A percentile compares a stretch with the other conserved stretches of the same genome.
Conservation (phyloP, 1,284 basidiomycete species). For the Fistulinella staudtii region DNA sequence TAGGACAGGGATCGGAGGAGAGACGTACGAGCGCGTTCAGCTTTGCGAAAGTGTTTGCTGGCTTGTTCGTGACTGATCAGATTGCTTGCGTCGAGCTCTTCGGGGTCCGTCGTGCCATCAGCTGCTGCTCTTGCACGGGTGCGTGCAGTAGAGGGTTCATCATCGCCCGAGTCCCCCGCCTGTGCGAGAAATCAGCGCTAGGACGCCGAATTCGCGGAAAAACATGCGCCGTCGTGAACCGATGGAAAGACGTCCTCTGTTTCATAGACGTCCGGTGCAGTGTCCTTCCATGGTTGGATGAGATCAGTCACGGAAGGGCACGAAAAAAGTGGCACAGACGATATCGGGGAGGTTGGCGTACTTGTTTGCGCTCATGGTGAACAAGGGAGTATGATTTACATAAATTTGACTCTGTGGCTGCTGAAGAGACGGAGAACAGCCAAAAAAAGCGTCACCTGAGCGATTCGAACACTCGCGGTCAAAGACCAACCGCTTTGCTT, state of each 20-base stretch:
- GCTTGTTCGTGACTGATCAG: slow-evolving; percentile 58
- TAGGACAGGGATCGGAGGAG: background rate
- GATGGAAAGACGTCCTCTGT: slow-evolving; percentile 74
- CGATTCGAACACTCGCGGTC: slow-evolving; percentile 85
- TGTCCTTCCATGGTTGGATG: slow-evolving; percentile 61
- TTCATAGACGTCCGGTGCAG: slow-evolving; percentile 89
- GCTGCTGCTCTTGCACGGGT: slow-evolving; percentile 32
- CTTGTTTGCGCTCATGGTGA: slow-evolving; percentile 72
- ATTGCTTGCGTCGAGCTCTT: slow-evolving; percentile 50
- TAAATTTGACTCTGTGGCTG: too few species aligned
- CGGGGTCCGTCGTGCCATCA: slow-evolving; percentile 34
- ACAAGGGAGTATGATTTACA: too few species aligned
- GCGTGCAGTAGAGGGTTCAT: slow-evolving; percentile 47
- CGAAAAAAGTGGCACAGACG: slow-evolving; percentile 43
- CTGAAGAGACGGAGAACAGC: too few species aligned
- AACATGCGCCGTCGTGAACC: slow-evolving; percentile 44
- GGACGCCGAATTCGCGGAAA: slow-evolving; percentile 1
- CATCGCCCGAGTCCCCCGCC: slow-evolving; percentile 63
- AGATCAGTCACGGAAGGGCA: slow-evolving; percentile 11
- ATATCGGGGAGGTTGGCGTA: slow-evolving; percentile 90
- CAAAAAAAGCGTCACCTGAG: slow-evolving; percentile 72
- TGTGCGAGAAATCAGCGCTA: slow-evolving; percentile 27
- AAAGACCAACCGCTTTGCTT: slow-evolving; percentile 72
- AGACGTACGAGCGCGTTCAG: slow-evolving; percentile 58
- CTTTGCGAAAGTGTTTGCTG: slow-evolving; percentile 60